phyloP scores from a whole-genome alignment of 768 basidiomycete species.

The Candolleomyces aberdarensis region DNA sequence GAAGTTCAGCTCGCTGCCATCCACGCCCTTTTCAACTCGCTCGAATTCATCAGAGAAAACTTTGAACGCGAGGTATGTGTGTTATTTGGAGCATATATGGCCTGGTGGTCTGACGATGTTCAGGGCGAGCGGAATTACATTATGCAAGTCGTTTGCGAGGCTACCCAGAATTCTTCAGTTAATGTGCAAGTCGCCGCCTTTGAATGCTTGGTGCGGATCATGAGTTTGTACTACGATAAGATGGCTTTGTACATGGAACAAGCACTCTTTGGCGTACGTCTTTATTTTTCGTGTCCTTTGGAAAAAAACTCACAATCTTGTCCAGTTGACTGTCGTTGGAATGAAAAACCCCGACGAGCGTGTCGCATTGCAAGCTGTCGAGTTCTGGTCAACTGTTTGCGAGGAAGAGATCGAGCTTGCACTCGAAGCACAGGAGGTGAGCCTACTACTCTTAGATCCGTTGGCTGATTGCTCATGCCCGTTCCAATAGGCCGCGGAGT shows the following conservation, averaged over 20 bases:
- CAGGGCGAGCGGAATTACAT: slow-evolving; percentile 99
- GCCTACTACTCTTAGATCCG: background rate
- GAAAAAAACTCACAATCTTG: slow-evolving; percentile 13
- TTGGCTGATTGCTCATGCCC: slow-evolving; percentile 10
- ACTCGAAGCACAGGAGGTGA: slow-evolving; percentile 86
- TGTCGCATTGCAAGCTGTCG: slow-evolving; percentile 94
- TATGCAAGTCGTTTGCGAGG: slow-evolving; percentile 99
- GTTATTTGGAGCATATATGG: background rate
- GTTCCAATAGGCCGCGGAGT: slow-evolving; percentile 70
- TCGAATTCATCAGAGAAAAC: slow-evolving; percentile 97
- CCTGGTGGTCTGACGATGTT: slow-evolving; percentile 8
- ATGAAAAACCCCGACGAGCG: slow-evolving; percentile 93
- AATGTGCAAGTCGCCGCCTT: slow-evolving; percentile 94
- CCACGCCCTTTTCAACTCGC: slow-evolving; percentile 88
- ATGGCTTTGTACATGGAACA: slow-evolving; percentile 99
- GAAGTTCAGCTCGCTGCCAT: slow-evolving; percentile 95
- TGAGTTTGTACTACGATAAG: slow-evolving; percentile 98
- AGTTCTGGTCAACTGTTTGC: slow-evolving; percentile 99
- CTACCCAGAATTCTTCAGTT: slow-evolving; percentile 80
- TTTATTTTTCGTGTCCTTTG: slow-evolving; percentile 14
- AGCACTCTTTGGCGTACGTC: slow-evolving; percentile 89
- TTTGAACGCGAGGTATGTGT: slow-evolving; percentile 89
- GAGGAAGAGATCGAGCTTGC: slow-evolving; percentile 95
- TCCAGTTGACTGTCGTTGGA: slow-evolving; percentile 90
- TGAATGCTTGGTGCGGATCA: slow-evolving; percentile 92